These are phyloP conservation scores for Acephala macrosclerotiorum DNA, from an alignment of 2,329 filamentous ascomycete genomes.

Conservation along the genomic window DNA sequence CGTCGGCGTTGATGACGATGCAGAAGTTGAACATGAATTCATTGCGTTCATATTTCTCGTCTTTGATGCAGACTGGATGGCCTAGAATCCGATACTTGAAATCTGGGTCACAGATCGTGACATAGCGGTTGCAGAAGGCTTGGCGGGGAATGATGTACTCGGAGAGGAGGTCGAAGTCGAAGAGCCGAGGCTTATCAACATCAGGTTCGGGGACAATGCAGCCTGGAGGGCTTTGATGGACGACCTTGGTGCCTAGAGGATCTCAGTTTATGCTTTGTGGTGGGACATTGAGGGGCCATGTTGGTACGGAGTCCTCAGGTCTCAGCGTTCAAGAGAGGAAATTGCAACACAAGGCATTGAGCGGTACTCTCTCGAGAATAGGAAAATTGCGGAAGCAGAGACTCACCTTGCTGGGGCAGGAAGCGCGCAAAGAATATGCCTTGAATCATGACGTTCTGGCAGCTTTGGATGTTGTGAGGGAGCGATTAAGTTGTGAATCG, in stretches of 20 bases:
- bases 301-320: background rate
- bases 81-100: conserved; percentile 80
- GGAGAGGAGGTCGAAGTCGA: conserved; percentile 86
- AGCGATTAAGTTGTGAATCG: background rate
- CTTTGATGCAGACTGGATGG: conserved; percentile 86
- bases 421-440: conserved; percentile 76
- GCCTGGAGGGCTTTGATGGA: conserved; percentile 67
- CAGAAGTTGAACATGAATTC: conserved; percentile 99
- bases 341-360: background rate
- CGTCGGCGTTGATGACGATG: conserved; percentile 74
- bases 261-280: conserved; percentile 16
- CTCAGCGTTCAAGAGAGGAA: too few relatives aligned
- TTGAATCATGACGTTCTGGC: conserved; percentile 62
- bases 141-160: conserved; percentile 95
- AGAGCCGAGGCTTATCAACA: conserved; percentile 66
- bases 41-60: conserved; percentile 85
- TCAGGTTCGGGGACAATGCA: conserved; percentile 62
- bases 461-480: background rate
- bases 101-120: conserved; percentile 78
- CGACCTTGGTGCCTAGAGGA: conserved; percentile 63
- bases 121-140: conserved; percentile 90
- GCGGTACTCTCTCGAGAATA: too few relatives aligned
- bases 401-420: conserved; percentile 67
- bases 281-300: background rate
- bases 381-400: background rate